Evolutionary conservation across 208 protist genomes (phyloP), one percentile per base, ranked within the genome.

Genomic region (Trypanosoma caninum): DNA sequence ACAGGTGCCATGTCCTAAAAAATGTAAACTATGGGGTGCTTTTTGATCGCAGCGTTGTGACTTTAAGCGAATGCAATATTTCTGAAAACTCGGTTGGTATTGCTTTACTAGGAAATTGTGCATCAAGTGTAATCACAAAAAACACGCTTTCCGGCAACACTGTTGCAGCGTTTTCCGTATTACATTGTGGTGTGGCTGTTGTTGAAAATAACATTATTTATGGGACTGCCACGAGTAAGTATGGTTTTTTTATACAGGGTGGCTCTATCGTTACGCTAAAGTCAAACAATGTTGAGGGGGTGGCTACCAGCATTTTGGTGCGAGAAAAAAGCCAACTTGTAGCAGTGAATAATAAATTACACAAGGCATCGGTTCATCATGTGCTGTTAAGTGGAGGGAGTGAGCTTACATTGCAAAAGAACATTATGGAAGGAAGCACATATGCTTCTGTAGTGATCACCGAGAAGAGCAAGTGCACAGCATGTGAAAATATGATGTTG

Each of bases 1-100:
- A 22, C 16, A 57, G 52, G 46, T 72, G 65, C 55, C 25, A 60
- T 18, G 44, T 72, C 22, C 37, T 51, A 23, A 34, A 27, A 16
- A 72, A 72, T 57, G 31, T 41, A 40, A 47, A 72, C 30, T 72
- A 72, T 53, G 65, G 65, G 27, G 48, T 72, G 35, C 27, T 72
- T 27, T 44, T 72, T 45, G 33, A 65, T 41, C 46, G 27, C 10
- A 11, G 34, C 27, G 34, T 23, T 20, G 58, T 65, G 44, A 16
- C 1, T 27, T 18, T 72, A 22, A 60, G 18, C 25, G 58, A 54
- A 22, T 72, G 65, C 35, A 65, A 25, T 31, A 41, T 72, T 8
- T 28, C 37, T 11, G 42, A 65, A 30, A 25, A 47, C 40, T 52
- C 47, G 9, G 41, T 65, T 25, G 65, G 65, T 40, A 50, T 72